A percentile compares a stretch with the other conserved stretches of the same genome.
These are phyloP conservation scores for Volvox carteri DNA, from an alignment of 163 green algal genomes.

Conservation along the genomic window DNA sequence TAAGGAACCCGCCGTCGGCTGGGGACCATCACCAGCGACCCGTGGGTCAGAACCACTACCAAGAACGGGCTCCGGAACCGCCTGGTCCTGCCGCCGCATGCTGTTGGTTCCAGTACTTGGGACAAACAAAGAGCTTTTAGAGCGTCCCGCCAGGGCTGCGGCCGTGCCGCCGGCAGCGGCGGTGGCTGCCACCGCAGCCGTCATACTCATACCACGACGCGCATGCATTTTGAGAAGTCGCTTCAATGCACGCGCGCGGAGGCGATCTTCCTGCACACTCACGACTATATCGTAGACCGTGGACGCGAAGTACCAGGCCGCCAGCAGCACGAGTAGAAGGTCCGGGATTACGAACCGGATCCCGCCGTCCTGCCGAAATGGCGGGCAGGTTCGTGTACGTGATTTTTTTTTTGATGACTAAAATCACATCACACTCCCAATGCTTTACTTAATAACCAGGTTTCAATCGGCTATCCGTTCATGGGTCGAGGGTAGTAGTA, in stretches of 20 bases:
- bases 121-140: neutral
- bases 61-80: conserved; percentile 1
- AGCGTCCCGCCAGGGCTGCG: neutral
- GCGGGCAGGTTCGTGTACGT: too few relatives aligned
- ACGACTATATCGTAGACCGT: conserved; percentile 6
- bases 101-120: neutral
- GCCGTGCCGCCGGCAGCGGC: neutral
- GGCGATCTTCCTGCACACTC: conserved; percentile 26
- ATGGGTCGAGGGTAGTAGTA: too few relatives aligned
- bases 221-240: neutral
- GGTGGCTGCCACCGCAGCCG: neutral
- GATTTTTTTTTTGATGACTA: too few relatives aligned
- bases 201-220: neutral
- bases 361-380: neutral
- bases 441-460: too few relatives aligned
- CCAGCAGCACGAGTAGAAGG: conserved; percentile 34
- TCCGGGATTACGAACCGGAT: conserved; percentile 4
- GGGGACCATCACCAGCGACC: neutral
- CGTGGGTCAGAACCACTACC: neutral
- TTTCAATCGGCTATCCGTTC: too few relatives aligned
- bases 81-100: neutral
- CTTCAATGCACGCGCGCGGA: neutral
- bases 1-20: neutral
- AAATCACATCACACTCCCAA: too few relatives aligned
- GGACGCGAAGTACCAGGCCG: neutral